These are phyloP conservation scores for Volvox africanus DNA, from an alignment of 139 green algal genomes.

Conservation along the genomic window DNA sequence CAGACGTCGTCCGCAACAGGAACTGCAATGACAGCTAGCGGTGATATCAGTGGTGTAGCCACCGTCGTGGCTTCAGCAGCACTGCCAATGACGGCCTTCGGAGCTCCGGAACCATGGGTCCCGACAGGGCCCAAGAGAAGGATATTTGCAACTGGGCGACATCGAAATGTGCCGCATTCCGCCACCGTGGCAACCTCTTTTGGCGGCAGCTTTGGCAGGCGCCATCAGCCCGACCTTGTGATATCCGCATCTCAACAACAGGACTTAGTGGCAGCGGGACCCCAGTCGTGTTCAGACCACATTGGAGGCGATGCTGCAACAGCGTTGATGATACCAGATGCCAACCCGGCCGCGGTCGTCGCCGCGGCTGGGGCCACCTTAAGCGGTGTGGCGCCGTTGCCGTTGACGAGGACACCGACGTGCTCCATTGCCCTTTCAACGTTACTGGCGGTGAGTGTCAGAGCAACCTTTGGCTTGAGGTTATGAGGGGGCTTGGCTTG, in stretches of 20 bases:
- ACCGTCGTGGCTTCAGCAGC: neutral
- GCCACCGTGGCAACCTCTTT: neutral
- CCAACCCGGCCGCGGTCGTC: neutral
- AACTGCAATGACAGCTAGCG: neutral
- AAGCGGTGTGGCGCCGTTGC: neutral
- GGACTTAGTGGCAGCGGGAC: neutral
- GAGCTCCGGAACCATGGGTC: neutral
- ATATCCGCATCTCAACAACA: neutral
- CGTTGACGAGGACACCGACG: too few species aligned
- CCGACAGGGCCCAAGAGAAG: neutral
- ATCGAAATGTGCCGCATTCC: neutral
- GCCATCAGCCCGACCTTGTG: neutral
- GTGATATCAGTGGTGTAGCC: neutral
- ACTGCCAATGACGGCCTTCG: neutral
- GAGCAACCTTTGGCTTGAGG: too few species aligned
- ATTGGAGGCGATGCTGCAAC: neutral
- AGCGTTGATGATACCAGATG: neutral
- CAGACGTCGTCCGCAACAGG: too few species aligned
- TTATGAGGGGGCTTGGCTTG: too few species aligned
- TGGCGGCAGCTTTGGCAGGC: neutral
- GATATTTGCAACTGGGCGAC: neutral
- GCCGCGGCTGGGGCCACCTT: neutral
- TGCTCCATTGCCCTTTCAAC: neutral
- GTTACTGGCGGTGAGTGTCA: neutral
- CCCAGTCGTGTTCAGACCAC: neutral